Evolutionary conservation across 2,329 filamentous ascomycete genomes (phyloP).

Genomic region (Ascochyta viciae-villosae): DNA sequence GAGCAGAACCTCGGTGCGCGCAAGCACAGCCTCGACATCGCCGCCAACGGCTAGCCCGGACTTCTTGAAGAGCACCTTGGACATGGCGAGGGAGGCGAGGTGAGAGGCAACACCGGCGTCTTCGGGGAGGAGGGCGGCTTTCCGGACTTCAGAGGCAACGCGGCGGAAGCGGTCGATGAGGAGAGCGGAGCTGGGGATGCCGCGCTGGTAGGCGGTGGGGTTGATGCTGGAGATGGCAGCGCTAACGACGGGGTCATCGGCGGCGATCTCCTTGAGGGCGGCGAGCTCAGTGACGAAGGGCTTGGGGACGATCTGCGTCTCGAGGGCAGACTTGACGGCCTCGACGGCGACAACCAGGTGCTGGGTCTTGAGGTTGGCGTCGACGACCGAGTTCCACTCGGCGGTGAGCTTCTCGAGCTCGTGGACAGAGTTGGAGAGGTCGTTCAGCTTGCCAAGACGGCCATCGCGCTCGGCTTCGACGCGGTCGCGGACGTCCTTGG

Average conservation of each 20-base stretch:
- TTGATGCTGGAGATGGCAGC: constrained; percentile 97
- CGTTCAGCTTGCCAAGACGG: constrained; percentile 82
- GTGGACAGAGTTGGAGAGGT: constrained; percentile 77
- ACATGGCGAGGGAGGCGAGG: constrained; percentile 86
- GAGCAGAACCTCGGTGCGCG: constrained; percentile 84
- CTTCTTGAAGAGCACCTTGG: constrained; percentile 97
- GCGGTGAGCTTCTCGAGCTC: constrained; percentile 87
- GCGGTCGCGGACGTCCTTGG: constrained; percentile 75
- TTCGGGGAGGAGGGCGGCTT: constrained; percentile 89
- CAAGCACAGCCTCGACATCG: constrained; percentile 93
- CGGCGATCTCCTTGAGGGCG: constrained; percentile 89
- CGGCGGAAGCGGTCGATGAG: constrained; percentile 95
- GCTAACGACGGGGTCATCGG: constrained; percentile 83
- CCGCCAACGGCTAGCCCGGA: constrained; percentile 74
- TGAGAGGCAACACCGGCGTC: constrained; percentile 95
- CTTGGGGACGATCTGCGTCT: constrained; percentile 74
- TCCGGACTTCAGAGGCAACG: constrained; percentile 89
- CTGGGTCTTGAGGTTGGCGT: constrained; percentile 90
- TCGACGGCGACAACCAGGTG: constrained; percentile 96
- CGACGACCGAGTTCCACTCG: constrained; percentile 89
- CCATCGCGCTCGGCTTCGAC: constrained; percentile 90
- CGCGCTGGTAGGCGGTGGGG: constrained; percentile 89
- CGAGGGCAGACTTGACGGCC: constrained; percentile 83
- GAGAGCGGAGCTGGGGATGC: constrained; percentile 81
- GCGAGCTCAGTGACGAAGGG: constrained; percentile 94